phyloP scores from a whole-genome alignment of 257 asterid species.

The Salvia miltiorrhiza region DNA sequence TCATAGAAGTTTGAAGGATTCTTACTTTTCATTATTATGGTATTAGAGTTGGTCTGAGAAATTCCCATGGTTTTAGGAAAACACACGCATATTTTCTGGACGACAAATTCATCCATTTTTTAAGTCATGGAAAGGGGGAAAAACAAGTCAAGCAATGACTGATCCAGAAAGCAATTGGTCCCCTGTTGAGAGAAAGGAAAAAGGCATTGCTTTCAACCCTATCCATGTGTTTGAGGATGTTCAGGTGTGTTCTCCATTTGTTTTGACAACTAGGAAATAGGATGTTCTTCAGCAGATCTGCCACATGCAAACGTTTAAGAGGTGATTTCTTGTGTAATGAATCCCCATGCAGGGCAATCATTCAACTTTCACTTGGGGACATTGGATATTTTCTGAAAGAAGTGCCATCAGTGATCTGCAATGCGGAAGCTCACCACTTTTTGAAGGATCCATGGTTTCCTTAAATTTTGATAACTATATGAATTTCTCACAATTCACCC shows the following conservation, averaged over 20 bases:
- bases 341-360: slow-evolving; percentile 54
- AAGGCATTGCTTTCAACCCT: slow-evolving; percentile 50
- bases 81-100: slow-evolving; percentile 79
- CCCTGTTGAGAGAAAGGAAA: slow-evolving; percentile 50
- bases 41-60: slow-evolving; percentile 3
- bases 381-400: slow-evolving; percentile 63
- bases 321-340: slow-evolving; percentile 3
- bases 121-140: slow-evolving; percentile 58
- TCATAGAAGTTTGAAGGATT: not conserved
- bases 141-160: slow-evolving; percentile 49
- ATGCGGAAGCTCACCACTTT: slow-evolving; percentile 37
- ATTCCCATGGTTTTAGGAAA: slow-evolving; percentile 58
- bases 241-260: slow-evolving; percentile 47
- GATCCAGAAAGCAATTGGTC: slow-evolving; percentile 40
- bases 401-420: slow-evolving; percentile 33
- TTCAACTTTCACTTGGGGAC: slow-evolving; percentile 60
- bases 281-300: not conserved
- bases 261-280: slow-evolving; percentile 14
- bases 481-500: slow-evolving; percentile 26
- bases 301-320: slow-evolving; percentile 1
- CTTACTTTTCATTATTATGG: not conserved
- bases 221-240: slow-evolving; percentile 75
- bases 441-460: slow-evolving; percentile 51
- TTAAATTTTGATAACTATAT: slow-evolving; percentile 57
- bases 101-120: slow-evolving; percentile 91